Percentiles rank a stretch among this genome's conserved stretches.
Conservation (phyloP, 164 flowering plant species). For the Piper longum region DNA sequence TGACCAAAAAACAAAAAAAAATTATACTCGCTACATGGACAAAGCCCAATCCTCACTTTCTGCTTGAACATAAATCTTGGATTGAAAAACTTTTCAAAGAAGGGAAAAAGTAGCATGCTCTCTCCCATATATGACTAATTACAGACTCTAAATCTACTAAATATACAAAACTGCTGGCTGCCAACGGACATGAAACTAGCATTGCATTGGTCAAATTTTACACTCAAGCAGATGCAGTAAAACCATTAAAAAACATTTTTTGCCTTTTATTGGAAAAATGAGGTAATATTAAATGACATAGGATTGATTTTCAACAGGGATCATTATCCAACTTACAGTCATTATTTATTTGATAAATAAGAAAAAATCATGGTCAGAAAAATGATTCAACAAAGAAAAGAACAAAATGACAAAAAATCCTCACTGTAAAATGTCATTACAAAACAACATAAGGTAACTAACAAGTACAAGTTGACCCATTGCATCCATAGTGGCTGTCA, state of each 20-base stretch:
- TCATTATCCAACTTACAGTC: not conserved
- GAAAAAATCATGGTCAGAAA: not conserved
- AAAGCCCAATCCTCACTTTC: conserved; percentile 67
- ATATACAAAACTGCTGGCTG: conserved; percentile 74
- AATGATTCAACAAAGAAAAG: not conserved
- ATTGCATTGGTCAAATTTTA: not conserved
- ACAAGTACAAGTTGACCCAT: conserved; percentile 77
- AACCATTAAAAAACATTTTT: too few relatives aligned
- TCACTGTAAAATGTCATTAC: not conserved
- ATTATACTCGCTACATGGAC: conserved; percentile 71
- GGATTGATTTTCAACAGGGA: not conserved
- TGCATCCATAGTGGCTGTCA: conserved; percentile 76
- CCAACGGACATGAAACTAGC: not conserved
- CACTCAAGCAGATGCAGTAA: not conserved
- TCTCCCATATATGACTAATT: conserved; percentile 49
- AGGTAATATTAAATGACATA: too few relatives aligned
- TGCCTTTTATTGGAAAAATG: too few relatives aligned
- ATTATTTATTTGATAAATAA: too few relatives aligned
- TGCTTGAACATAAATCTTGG: conserved; percentile 19
- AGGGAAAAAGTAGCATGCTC: conserved; percentile 74
- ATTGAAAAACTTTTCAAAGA: conserved; percentile 29
- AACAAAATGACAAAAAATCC: too few relatives aligned
- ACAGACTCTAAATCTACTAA: conserved; percentile 44
- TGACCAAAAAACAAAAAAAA: not conserved
- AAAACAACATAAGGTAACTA: conserved; percentile 9